These are phyloP conservation scores for Pistacia atlantica DNA, from an alignment of 345 rosid species.

Conservation along the genomic window DNA sequence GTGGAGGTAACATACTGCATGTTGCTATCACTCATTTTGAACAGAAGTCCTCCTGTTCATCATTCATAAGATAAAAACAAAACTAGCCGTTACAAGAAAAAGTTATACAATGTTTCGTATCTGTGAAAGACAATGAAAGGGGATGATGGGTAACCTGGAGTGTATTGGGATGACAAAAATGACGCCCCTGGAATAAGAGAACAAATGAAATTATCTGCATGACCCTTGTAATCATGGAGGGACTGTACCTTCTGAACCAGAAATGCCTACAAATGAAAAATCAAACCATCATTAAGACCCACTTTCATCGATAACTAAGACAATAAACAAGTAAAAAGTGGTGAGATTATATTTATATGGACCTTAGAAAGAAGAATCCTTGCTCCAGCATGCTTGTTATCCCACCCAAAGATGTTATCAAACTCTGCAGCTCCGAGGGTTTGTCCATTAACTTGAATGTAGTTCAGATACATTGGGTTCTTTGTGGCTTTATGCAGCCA, in stretches of 20 bases:
- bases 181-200: slow-evolving; percentile 88
- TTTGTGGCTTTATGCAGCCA: slow-evolving; percentile 92
- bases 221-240: slow-evolving; percentile 91
- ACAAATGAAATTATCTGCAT: slow-evolving; percentile 94
- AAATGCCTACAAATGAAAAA: slow-evolving; percentile 48
- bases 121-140: neutral
- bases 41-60: slow-evolving; percentile 68
- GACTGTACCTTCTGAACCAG: slow-evolving; percentile 73
- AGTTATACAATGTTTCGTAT: neutral
- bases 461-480: slow-evolving; percentile 60
- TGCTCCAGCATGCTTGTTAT: slow-evolving; percentile 91
- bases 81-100: slow-evolving; percentile 23
- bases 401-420: slow-evolving; percentile 96
- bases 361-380: slow-evolving; percentile 95
- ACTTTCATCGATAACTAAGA: neutral
- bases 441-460: slow-evolving; percentile 82
- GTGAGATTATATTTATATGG: neutral
- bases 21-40: slow-evolving; percentile 68
- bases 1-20: slow-evolving; percentile 75
- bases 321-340: neutral
- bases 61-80: slow-evolving; percentile 21
- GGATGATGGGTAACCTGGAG: slow-evolving; percentile 60
- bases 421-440: slow-evolving; percentile 78
- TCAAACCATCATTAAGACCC: neutral
- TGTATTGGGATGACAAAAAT: slow-evolving; percentile 73